Evolutionary conservation across 257 asterid species (phyloP).

Genomic region (Capsicum rhomboideum): DNA sequence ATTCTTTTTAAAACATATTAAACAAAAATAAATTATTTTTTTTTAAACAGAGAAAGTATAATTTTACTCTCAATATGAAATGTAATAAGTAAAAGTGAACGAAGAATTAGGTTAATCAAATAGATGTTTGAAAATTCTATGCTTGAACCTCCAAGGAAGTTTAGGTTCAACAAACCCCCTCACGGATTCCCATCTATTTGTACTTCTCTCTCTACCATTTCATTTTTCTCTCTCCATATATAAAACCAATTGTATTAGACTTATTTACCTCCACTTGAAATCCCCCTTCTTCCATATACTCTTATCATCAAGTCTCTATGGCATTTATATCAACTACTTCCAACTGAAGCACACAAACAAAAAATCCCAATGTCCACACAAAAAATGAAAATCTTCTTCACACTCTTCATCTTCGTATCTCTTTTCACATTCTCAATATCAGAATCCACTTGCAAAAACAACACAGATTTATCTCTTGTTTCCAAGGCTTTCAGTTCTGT

Average conservation of each 20-base stretch:
- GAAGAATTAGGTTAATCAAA: no score
- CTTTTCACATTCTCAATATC: conserved; percentile 14
- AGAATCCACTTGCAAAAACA: conserved; percentile 34
- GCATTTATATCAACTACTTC: neutral
- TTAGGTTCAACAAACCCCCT: conserved; percentile 3
- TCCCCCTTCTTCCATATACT: neutral
- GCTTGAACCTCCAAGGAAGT: neutral
- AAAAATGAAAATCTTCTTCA: conserved; percentile 29
- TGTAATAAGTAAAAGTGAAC: no score
- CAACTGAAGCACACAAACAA: neutral
- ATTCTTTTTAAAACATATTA: no score
- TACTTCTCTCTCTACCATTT: neutral
- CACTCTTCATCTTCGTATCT: conserved; percentile 22
- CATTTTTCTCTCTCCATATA: neutral
- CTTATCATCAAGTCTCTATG: neutral
- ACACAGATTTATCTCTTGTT: conserved; percentile 31
- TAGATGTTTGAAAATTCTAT: neutral
- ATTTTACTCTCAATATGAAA: no score
- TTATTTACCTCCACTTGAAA: neutral
- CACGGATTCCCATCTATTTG: neutral
- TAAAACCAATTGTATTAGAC: neutral
- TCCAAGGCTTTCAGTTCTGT: conserved; percentile 68
- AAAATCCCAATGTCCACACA: neutral
- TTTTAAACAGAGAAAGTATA: no score
- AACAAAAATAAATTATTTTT: no score